phyloP scores from a whole-genome alignment of 202 grass and related monocot species.

The Setaria italica region DNA sequence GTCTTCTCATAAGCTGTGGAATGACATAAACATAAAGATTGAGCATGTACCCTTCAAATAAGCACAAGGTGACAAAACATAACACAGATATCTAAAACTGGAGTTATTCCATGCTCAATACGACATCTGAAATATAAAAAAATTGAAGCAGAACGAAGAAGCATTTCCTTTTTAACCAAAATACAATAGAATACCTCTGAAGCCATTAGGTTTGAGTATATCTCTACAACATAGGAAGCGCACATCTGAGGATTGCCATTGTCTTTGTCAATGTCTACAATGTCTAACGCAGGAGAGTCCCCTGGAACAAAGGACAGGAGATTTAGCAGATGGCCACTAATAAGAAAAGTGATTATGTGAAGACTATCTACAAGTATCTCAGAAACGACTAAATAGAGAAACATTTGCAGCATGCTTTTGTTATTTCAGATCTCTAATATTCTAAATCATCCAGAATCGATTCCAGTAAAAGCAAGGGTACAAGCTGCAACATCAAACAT shows the following conservation, averaged over 20 bases:
- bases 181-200: slow-evolving; percentile 71
- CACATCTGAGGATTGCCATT: slow-evolving; percentile 89
- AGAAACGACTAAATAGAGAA: slow-evolving; percentile 19
- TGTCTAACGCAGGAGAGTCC: slow-evolving; percentile 45
- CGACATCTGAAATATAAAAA: slow-evolving; percentile 29
- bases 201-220: slow-evolving; percentile 77
- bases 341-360: not conserved
- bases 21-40: slow-evolving; percentile 38
- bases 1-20: slow-evolving; percentile 88
- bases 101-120: slow-evolving; percentile 25
- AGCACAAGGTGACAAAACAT: slow-evolving; percentile 24
- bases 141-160: slow-evolving; percentile 27
- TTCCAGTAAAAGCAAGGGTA: not conserved
- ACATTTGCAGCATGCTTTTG: slow-evolving; percentile 14
- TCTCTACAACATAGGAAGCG: slow-evolving; percentile 67
- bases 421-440: slow-evolving; percentile 32
- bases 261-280: slow-evolving; percentile 82
- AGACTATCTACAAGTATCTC: slow-evolving; percentile 22
- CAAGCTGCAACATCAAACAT: not conserved
- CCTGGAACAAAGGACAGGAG: slow-evolving; percentile 64
- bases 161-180: slow-evolving; percentile 27
- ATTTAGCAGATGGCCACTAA: slow-evolving; percentile 29
- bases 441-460: not conserved
- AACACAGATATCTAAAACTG: slow-evolving; percentile 35
- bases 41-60: slow-evolving; percentile 13